These are phyloP conservation scores for Fusarium brevicatenulatum DNA, from an alignment of 2,329 filamentous ascomycete species.

Conservation along the genomic window DNA sequence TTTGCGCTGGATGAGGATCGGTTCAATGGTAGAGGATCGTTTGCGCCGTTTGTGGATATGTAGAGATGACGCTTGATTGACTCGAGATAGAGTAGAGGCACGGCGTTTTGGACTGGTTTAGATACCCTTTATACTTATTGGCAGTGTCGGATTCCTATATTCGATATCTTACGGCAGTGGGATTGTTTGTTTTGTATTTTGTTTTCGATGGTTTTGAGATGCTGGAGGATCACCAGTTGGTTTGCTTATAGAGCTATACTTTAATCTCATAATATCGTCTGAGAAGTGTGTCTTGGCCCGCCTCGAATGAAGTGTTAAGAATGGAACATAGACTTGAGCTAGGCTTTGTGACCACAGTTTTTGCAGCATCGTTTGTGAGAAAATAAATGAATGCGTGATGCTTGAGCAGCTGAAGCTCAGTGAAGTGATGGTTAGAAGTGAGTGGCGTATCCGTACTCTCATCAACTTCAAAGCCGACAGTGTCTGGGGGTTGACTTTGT, in stretches of 20 bases:
- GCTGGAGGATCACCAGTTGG: neutral
- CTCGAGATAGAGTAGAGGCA: neutral
- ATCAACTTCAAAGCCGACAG: no score
- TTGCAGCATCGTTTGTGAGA: neutral
- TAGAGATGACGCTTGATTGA: neutral
- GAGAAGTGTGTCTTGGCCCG: neutral
- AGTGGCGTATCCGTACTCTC: neutral
- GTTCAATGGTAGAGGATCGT: constrained; percentile 44
- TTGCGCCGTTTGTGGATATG: constrained; percentile 48
- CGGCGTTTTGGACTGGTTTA: constrained; percentile 25
- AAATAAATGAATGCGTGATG: neutral
- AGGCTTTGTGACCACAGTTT: no score
- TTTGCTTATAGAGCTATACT: neutral
- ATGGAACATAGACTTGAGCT: neutral
- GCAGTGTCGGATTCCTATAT: neutral
- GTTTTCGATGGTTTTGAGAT: neutral
- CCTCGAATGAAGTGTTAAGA: neutral
- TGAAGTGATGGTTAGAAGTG: neutral
- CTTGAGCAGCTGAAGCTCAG: neutral
- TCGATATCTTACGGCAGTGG: neutral
- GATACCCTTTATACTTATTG: constrained; percentile 37
- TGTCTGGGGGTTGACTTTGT: neutral
- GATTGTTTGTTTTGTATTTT: neutral
- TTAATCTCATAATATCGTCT: neutral
- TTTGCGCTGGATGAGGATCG: constrained; percentile 41